Percentiles rank a stretch among this genome's conserved stretches.
Conservation (phyloP, 2,329 filamentous ascomycete genomes). For the Penicillium sp. region DNA sequence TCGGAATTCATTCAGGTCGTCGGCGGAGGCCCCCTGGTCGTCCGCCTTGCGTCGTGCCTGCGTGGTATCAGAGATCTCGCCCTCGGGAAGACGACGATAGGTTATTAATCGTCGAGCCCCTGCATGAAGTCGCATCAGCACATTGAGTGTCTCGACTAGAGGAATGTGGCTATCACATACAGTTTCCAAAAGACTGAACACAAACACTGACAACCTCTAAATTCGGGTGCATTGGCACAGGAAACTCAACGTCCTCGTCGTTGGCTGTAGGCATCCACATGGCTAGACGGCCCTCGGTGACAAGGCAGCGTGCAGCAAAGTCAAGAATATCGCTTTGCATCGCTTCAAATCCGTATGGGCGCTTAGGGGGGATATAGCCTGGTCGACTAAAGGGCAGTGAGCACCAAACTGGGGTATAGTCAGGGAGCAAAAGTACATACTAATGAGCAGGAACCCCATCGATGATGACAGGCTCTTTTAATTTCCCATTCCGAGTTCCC, state of each 20-base stretch:
- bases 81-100: conserved; percentile 65
- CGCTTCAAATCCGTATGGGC: conserved; percentile 82
- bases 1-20: conserved; percentile 64
- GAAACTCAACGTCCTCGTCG: conserved; percentile 68
- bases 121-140: conserved; percentile 30
- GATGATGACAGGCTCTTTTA: conserved; percentile 54
- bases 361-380: conserved; percentile 78
- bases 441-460: conserved; percentile 65
- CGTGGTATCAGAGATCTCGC: conserved; percentile 31
- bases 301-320: conserved; percentile 70
- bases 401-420: not conserved
- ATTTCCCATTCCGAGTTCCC: conserved; percentile 60
- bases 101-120: conserved; percentile 86
- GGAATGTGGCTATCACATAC: conserved; percentile 41
- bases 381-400: conserved; percentile 44
- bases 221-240: conserved; percentile 68
- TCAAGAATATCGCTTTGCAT: conserved; percentile 86
- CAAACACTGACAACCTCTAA: conserved; percentile 70
- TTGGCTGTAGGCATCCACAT: conserved; percentile 98
- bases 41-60: conserved; percentile 33
- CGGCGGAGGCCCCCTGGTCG: conserved; percentile 48
- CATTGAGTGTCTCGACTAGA: not conserved
- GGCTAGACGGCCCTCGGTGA: conserved; percentile 70
- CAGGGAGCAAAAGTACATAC: conserved; percentile 42
- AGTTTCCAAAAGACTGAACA: conserved; percentile 84